Evolutionary conservation across 2,329 filamentous ascomycete genomes (phyloP).

Genomic region (Anisogramma anomala): DNA sequence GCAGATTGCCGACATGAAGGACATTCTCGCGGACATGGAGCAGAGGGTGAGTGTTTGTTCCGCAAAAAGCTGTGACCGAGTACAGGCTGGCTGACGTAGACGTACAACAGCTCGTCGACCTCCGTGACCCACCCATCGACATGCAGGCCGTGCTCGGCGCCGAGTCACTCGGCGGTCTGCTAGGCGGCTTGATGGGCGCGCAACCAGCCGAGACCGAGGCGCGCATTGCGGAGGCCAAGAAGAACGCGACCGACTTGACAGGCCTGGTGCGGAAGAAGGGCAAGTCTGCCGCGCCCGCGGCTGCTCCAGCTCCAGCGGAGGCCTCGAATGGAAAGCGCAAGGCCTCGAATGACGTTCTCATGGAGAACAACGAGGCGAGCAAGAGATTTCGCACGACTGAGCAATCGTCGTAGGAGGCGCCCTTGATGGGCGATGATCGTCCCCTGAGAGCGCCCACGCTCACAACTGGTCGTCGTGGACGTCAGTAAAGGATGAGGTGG

Average conservation of each 20-base stretch:
- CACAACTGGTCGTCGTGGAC: too few species aligned
- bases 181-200: constrained; percentile 53
- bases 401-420: too few species aligned
- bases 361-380: constrained; percentile 19
- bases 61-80: background rate
- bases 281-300: constrained; percentile 22
- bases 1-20: constrained; percentile 61
- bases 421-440: too few species aligned
- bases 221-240: constrained; percentile 59
- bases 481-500: too few species aligned
- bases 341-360: constrained; percentile 24
- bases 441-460: too few species aligned
- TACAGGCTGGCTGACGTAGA: constrained; percentile 1
- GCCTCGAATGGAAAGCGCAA: constrained; percentile 32
- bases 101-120: constrained; percentile 47
- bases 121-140: constrained; percentile 51
- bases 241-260: constrained; percentile 60
- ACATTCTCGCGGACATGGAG: constrained; percentile 70
- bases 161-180: constrained; percentile 44
- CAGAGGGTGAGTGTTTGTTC: constrained; percentile 44
- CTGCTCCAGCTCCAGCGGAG: background rate
- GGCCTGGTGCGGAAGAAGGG: constrained; percentile 61
- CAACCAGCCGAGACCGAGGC: constrained; percentile 49
- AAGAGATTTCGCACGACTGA: constrained; percentile 30
- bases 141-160: constrained; percentile 43